These are phyloP conservation scores for Yamadazyma aaseri DNA, from an alignment of 1,139 yeast species.

Conservation along the genomic window DNA sequence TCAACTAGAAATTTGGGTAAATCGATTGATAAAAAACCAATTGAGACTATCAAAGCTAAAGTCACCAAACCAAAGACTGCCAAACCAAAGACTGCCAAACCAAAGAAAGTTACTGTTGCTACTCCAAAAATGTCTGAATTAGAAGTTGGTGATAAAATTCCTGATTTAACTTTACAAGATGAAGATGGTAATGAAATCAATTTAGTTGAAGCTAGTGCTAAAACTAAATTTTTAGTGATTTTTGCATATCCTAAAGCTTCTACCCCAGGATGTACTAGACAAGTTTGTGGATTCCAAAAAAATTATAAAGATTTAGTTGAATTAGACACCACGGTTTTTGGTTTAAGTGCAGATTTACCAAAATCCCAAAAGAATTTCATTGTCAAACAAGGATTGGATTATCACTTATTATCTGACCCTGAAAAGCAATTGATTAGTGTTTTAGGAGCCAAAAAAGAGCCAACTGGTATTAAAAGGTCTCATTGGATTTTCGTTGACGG, in stretches of 20 bases:
- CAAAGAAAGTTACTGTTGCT: conserved; percentile 9
- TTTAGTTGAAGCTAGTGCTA: conserved; percentile 45
- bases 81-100: conserved; percentile 11
- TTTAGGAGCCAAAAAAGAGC: conserved; percentile 80
- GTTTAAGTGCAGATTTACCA: conserved; percentile 73
- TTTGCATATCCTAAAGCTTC: conserved; percentile 90
- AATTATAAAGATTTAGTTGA: conserved; percentile 53
- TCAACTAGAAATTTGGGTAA: conserved; percentile 37
- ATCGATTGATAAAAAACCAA: conserved; percentile 18
- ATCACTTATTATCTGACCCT: conserved; percentile 77
- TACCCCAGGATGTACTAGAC: conserved; percentile 95
- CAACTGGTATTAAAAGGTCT: conserved; percentile 79
- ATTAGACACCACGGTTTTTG: conserved; percentile 55
- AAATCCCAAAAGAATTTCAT: conserved; percentile 76
- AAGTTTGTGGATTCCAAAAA: conserved; percentile 85
- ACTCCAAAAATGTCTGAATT: conserved; percentile 26
- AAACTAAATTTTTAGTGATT: conserved; percentile 54
- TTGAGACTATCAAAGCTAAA: conserved; percentile 21
- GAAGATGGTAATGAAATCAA: conserved; percentile 66
- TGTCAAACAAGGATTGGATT: conserved; percentile 68
- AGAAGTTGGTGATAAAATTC: conserved; percentile 67
- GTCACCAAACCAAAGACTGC: conserved; percentile 10
- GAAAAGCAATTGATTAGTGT: conserved; percentile 61
- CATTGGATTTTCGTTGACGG: conserved; percentile 91
- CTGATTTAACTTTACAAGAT: conserved; percentile 59